Evolutionary conservation across 768 basidiomycete species (phyloP), one percentile per base, ranked within the genome.

Genomic region (Lentinula sp.): DNA sequence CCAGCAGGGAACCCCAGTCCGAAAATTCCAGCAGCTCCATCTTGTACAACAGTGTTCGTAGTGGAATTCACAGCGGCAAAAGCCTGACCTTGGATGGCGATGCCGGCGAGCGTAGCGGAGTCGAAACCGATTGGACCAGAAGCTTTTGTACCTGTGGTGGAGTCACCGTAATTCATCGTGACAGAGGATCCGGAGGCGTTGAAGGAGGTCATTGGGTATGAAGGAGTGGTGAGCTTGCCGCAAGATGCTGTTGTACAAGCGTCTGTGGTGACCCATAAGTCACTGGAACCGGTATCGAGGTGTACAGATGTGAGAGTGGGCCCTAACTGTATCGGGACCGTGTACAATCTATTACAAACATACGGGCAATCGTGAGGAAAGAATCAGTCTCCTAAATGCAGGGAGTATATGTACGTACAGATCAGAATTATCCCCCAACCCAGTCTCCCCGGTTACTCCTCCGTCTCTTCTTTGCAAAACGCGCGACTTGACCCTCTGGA

Each of bases 1-100:
- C 81, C 85, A 36, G 77, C 72, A 39, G 88, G 87, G 66, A 90
- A 89, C 0, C 87, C 85, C 12, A 90, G 72, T 0, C 88, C 88
- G 61, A 90, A 76, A 45, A 89, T 87, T 2, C 87, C 88, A 9
- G 81, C 77, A 4, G 84, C 77, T 3, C 78, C 79, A 37, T 79
- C 83, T 62, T 80, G 70, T 8, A 83, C 71, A 16, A 87, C 77
- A n/a, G 75, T 73, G 43, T 85, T 86, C 53, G 83, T 80, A 1
- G 88, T 90, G 58, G 79, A 73, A 57, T 81, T 76, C 53, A 88
- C 78, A 32, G 83, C 78, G 13, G 80, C 84, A 62, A 88, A 81
- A 36, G 77, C 72, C 65, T 89, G 87, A 52, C 76, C 68, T 4
- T 71, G 64, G 58, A 84, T 73, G 3, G 77, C 73, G 3, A 88